phyloP scores from a whole-genome alignment of 495 filamentous ascomycete genomes.

The Cryomyces minteri region DNA sequence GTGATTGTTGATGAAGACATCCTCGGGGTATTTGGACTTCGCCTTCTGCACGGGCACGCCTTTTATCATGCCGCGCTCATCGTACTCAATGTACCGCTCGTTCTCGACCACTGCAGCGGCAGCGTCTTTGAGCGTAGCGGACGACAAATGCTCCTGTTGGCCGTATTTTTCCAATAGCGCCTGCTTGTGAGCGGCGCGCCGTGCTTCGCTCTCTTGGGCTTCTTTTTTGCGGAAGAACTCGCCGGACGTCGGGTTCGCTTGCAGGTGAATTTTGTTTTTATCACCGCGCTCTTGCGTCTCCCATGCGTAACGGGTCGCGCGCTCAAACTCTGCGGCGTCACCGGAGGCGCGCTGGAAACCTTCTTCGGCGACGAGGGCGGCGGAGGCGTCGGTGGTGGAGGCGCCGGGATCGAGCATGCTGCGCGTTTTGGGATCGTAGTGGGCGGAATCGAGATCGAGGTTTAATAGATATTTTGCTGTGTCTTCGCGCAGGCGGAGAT shows the following conservation, averaged over 20 bases:
- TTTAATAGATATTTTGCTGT: conserved; percentile 97
- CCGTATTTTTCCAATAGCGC: conserved; percentile 74
- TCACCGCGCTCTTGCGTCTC: conserved; percentile 71
- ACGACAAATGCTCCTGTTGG: conserved; percentile 43
- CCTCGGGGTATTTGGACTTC: conserved; percentile 82
- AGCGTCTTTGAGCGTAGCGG: conserved; percentile 39
- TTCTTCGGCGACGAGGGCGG: conserved; percentile 82
- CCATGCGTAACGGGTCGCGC: conserved; percentile 80
- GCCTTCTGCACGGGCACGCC: conserved; percentile 55
- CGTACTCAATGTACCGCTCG: conserved; percentile 90
- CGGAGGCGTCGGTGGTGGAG: conserved; percentile 56
- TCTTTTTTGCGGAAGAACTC: conserved; percentile 69
- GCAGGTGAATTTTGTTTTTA: conserved; percentile 62
- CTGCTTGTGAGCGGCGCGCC: conserved; percentile 47
- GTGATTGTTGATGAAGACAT: conserved; percentile 80
- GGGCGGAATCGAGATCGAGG: conserved; percentile 86
- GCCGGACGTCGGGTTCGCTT: conserved; percentile 90
- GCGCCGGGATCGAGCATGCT: conserved; percentile 85
- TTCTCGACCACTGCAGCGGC: conserved; percentile 45
- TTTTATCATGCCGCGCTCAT: conserved; percentile 75
- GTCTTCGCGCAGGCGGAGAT: conserved; percentile 84
- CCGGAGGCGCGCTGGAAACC: conserved; percentile 81
- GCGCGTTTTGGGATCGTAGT: conserved; percentile 94
- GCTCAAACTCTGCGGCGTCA: conserved; percentile 89
- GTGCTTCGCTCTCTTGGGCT: conserved; percentile 46